These are phyloP conservation scores for Entelexis sorbosivorans DNA, from an alignment of 1,139 yeast genomes.

Conservation along the genomic window DNA sequence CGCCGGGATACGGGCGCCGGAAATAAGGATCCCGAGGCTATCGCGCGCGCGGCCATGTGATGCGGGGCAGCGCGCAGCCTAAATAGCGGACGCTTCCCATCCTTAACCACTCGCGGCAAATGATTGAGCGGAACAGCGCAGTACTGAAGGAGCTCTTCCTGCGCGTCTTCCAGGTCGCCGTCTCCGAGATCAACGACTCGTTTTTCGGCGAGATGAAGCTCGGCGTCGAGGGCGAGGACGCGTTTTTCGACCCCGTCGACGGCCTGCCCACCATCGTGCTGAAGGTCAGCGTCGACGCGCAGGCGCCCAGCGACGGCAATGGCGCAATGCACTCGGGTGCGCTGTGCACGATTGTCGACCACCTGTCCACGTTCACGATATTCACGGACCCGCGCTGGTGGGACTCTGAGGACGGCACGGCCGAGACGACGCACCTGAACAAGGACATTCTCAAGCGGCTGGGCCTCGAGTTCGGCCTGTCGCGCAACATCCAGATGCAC, in stretches of 20 bases:
- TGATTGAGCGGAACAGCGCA: not conserved
- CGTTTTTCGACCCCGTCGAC: constrained; percentile 16
- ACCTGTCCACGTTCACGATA: constrained; percentile 24
- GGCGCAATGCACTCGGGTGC: constrained; percentile 29
- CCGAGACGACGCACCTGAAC: constrained; percentile 11
- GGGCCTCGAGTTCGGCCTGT: constrained; percentile 22
- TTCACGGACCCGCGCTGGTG: constrained; percentile 26
- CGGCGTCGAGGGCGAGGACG: constrained; percentile 1
- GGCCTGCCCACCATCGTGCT: constrained; percentile 15
- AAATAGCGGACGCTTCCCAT: not conserved
- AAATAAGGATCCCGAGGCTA: not conserved
- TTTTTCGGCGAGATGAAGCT: constrained; percentile 13
- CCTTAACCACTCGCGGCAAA: not conserved
- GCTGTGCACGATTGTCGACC: constrained; percentile 25
- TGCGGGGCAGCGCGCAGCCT: constrained; percentile 1
- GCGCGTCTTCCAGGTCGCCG: not conserved
- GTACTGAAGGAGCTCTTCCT: not conserved
- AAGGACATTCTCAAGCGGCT: constrained; percentile 11
- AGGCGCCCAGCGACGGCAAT: constrained; percentile 3
- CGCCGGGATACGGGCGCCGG: not conserved
- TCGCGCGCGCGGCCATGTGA: not conserved
- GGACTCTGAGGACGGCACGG: constrained; percentile 17
- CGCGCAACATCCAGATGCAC: constrained; percentile 26
- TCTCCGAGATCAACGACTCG: not conserved
- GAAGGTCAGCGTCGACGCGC: constrained; percentile 3